Base-by-base conservation (phyloP, 306 rosid genomes). In the Cicer cuneatum region DNA sequence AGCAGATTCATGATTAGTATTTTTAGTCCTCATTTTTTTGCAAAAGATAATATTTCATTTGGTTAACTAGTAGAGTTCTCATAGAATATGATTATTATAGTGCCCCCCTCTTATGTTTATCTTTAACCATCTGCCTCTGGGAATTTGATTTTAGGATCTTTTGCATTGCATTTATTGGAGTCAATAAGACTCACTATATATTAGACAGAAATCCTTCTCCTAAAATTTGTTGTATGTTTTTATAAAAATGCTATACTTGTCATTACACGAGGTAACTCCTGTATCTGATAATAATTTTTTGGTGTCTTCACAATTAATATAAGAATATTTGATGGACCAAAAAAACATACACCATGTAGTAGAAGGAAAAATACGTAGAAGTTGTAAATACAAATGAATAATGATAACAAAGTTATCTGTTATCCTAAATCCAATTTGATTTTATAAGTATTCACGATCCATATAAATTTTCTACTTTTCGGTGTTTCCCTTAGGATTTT, bases 1-100 rank as follows among this genome's bases (percentile, higher is more conserved):
- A 7, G 45, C 38, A 59, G 51, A 66, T 39, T 72, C 85, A 73
- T 58, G 9, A 21, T 71, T 61, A 41, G 38, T 75, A 58, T 53
- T 40, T 24, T 46, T 47, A 48, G 14, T 9, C 35, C 39, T 37
- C 13, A 15, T 74, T 40, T 74, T 74, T 54, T 64, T 5, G 8
- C n/a, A n/a, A 8, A 10, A 45, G 12, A 49, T 8, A 12, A 8
- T 29, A 33, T 12, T 35, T 41, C 24, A 18, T 21, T 35, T 49
- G 58, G 67, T 66, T 69, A 46, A 29, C 47, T 46, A 41, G 52
- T 63, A 39, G 69, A 60, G 77, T 62, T 74, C 40, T 52, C 18
- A 4, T 21, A 48, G 39, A 48, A 37, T 59, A 47, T 45, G 7
- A 2, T 9, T 62, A 39, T 5, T 64, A 33, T 53, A 52, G 51